Evolutionary conservation across 257 asterid genomes (phyloP), one percentile per base, ranked within the genome.

Genomic region (Solanum paucissectum): DNA sequence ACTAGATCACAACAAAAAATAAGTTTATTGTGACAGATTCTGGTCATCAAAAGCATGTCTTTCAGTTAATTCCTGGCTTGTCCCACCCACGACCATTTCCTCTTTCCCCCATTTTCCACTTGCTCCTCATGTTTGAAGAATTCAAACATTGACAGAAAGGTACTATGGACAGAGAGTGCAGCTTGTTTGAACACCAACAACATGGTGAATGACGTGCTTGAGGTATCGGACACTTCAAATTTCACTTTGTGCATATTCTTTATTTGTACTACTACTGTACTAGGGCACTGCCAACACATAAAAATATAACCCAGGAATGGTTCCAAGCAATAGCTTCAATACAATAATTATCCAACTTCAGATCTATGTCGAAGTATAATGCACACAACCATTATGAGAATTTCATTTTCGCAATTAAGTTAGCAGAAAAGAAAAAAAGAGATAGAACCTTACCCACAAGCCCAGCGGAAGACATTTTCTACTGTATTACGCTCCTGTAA

Each of bases 381-480:
- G 66, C 27, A 82, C 44, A 82, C 69, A 82, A 49, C 69, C 85
- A 49, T 46, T 32, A 82, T 18, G 27, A 3, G 68, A 29, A 81
- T 14, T 9, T 81, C 68, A 44, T 81, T 25, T 46, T 46, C 3
- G 6, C 68, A 46, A 81, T 46, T 13, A 46, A 46, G 29, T 81
- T 55, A 46, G 42, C 20, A 46, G 68, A 81, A 81, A 46, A n/a
- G 33, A 37, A 9, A 87, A 13, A 46, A 34, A 85, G 83, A 74
- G 88, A 75, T 81, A 88, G 62, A 89, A 34, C 52, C 98, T 87
- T 94, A 96, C 99, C 99, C 99, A 85, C 99, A 95, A 92, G 96
- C 96, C 99, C 99, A 96, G 38, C 95, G 95, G 86, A 90, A 86
- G 27, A 95, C 98, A 89, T 96, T 94, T 89, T 95, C 99, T 18